Evolutionary conservation across 139 green algal genomes (phyloP), one percentile per base, ranked within the genome.

Genomic region (Picochlorum sp.): DNA sequence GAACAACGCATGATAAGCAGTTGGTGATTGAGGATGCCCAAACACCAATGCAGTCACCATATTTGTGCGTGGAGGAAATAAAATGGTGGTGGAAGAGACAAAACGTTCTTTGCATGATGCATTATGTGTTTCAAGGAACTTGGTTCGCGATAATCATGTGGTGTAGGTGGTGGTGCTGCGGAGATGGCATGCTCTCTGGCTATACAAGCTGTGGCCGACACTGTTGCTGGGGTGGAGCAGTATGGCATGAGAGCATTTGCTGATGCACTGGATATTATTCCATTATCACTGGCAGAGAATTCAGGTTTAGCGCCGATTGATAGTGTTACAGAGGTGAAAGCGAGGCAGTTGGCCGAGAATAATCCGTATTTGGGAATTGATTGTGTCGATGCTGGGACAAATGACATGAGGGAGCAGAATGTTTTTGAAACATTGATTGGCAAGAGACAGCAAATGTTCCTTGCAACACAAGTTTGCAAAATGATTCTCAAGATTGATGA

Each of bases 401-500:
- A 91, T 57, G 94, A 99, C 87, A 99, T 99, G 94, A 79, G 81
- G 38, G 74, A 95, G 75, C 94, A 99, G 72, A 90, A 92, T 66
- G 94, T 99, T 18, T 98, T 99, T 81, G 94, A 98, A 73, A 97
- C 94, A 16, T 76, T 97, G 23, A 86, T 94, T 2, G 89, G 91
- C n/a, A 99, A 99, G 82, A 90, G 89, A 80, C 91, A 98, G 79
- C 91, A 98, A 81, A 79, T 98, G n/a, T 87, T 95, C 74, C 82
- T 99, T 32, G 93, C 94, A 3, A 98, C 94, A 9, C 93, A 97
- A 79, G 90, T 98, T 24, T 97, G 92, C 81, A 97, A 96, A 75
- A 97, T 99, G 90, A 99, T 99, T 58, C 72, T 99, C 6, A 99
- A 99, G 71, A 96, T 99, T 59, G 94, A 99, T 57, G 94, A 99